Evolutionary conservation across 805 yeast species (phyloP), one percentile per base, ranked within the genome.

Genomic region (Huiozyma sinensis): DNA sequence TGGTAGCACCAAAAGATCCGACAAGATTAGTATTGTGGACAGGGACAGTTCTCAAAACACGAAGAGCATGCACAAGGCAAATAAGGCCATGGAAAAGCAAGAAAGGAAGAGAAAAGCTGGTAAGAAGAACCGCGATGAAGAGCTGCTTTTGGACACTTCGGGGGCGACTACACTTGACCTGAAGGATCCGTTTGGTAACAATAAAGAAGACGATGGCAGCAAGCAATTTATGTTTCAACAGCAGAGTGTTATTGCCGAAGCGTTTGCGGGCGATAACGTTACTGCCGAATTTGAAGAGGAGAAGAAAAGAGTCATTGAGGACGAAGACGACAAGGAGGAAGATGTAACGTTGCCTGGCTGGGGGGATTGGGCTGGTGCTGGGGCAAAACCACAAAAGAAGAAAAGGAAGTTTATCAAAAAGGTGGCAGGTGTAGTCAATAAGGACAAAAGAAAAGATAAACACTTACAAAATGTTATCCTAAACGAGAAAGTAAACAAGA

Each of bases 221-320:
- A 60, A 66, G 31, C 47, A 42, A 36, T 69, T 67, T 46, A 71
- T 76, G 74, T 85, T 88, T 68, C 76, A 77, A 52, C 95, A 88
- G 57, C 78, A 79, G 50, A 89, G 86, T 43, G 70, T 92, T 38
- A 83, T 92, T 48, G 77, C 81, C 48, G 82, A 88, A 58, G 98
- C 97, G 0, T 92, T 92, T 71, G 97, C 97, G 4, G 97, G 97
- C 28, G 98, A 92, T 66, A 92, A 92, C 60, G 95, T 90, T 35
- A 83, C 86, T 11, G 67, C 70, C 6, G 72, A 88, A 51, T 92
- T 92, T 61, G 78, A 76, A 49, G 72, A 68, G 10, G 97, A 89
- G 54, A 92, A 90, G 67, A 68, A 70, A 45, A 72, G 76, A 51
- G 75, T 75, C 9, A 70, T 73, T 6, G 74, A 68, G 38, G 88